Conservation (phyloP, 2,329 filamentous ascomycete genomes). For the Parascedosporium putredinis region DNA sequence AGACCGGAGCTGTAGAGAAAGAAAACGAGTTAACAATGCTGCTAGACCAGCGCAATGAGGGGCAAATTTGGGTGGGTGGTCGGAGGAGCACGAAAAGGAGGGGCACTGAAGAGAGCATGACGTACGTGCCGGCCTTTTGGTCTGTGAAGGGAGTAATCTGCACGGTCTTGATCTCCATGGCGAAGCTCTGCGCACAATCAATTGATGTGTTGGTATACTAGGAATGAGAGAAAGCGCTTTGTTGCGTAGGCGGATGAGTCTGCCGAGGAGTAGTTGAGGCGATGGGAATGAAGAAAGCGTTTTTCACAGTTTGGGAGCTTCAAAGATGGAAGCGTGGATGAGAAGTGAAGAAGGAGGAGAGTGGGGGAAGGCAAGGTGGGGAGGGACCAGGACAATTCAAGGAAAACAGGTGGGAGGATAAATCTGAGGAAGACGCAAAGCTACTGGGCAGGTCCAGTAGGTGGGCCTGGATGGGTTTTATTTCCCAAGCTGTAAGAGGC, state of each 20-base stretch:
- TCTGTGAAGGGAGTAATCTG: conserved; percentile 78
- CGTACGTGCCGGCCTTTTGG: conserved; percentile 98
- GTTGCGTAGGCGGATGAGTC: background rate
- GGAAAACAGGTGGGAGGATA: no score
- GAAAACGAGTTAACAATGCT: background rate
- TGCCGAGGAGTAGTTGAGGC: background rate
- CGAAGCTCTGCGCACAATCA: conserved; percentile 18
- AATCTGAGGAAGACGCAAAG: no score
- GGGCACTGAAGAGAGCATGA: conserved; percentile 33
- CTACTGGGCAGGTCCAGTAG: background rate
- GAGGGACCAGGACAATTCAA: no score
- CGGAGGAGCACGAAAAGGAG: conserved; percentile 16
- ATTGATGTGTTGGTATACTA: background rate
- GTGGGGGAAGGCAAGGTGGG: background rate
- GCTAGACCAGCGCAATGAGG: background rate
- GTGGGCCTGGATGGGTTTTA: conserved; percentile 2
- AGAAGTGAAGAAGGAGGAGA: background rate
- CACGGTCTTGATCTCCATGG: conserved; percentile 67
- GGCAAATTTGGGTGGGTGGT: background rate
- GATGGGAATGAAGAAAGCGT: no score
- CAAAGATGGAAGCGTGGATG: background rate
- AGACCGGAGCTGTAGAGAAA: conserved; percentile 67
- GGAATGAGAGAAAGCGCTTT: background rate
- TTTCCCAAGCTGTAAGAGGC: background rate
- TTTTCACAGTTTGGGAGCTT: no score